Percentiles rank a stretch among this genome's conserved stretches.
Conservation (phyloP, 345 rosid genomes). For the Kandelia obovata region DNA sequence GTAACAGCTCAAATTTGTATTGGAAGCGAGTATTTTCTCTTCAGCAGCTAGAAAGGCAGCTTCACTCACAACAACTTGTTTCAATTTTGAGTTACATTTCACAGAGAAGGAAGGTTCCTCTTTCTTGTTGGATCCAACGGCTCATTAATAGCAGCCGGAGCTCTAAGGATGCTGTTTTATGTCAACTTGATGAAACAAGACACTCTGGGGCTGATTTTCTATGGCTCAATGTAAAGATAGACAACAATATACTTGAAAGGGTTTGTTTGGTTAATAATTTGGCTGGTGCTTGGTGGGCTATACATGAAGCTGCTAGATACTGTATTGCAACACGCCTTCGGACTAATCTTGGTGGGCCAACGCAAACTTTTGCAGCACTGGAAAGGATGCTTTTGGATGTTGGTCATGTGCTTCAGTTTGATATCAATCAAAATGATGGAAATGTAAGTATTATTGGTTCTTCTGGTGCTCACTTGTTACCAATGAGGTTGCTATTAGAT, state of each 20-base stretch:
- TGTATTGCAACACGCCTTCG: slow-evolving; percentile 79
- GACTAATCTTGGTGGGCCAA: slow-evolving; percentile 95
- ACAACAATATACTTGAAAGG: slow-evolving; percentile 62
- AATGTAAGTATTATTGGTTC: slow-evolving; percentile 64
- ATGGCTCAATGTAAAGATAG: slow-evolving; percentile 54
- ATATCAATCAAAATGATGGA: slow-evolving; percentile 73
- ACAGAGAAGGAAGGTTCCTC: slow-evolving; percentile 85
- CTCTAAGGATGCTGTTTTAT: slow-evolving; percentile 39
- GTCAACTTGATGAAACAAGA: slow-evolving; percentile 57
- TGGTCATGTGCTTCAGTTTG: slow-evolving; percentile 76
- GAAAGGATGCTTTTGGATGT: slow-evolving; percentile 92
- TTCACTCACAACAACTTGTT: slow-evolving; percentile 86
- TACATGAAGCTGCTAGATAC: slow-evolving; percentile 91
- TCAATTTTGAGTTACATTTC: slow-evolving; percentile 86
- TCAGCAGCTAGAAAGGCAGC: slow-evolving; percentile 63
- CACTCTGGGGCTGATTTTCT: slow-evolving; percentile 35
- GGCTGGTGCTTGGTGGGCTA: slow-evolving; percentile 97
- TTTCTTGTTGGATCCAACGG: slow-evolving; percentile 81
- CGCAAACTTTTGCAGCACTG: slow-evolving; percentile 90
- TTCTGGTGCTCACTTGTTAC: slow-evolving; percentile 84
- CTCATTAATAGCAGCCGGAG: slow-evolving; percentile 52
- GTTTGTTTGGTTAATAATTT: slow-evolving; percentile 64
- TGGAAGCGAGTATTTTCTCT: slow-evolving; percentile 90
- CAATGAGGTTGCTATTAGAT: slow-evolving; percentile 88
- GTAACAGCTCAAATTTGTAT: slow-evolving; percentile 48